A percentile compares a stretch with the other conserved stretches of the same genome.
These are phyloP conservation scores for Rauvolfia tetraphylla DNA, from an alignment of 257 asterid genomes.

Conservation along the genomic window DNA sequence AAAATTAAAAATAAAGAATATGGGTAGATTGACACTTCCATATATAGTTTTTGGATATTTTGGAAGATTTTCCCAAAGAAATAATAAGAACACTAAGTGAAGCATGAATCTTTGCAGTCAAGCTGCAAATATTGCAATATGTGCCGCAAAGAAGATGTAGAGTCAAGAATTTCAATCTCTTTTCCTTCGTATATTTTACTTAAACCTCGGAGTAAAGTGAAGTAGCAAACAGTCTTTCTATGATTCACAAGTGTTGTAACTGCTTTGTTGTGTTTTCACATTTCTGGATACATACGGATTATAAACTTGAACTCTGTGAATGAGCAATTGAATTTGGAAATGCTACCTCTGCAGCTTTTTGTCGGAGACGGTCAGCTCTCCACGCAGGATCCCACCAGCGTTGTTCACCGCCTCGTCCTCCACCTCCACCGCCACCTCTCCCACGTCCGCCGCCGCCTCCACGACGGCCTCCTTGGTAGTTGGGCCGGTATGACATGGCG, in stretches of 20 bases:
- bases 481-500: constrained; percentile 77
- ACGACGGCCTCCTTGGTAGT: constrained; percentile 74
- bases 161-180: not conserved
- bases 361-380: constrained; percentile 92
- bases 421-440: constrained; percentile 40
- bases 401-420: constrained; percentile 78
- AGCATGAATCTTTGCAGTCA: not conserved
- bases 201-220: not conserved
- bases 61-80: no score
- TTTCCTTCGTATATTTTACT: not conserved
- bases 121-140: not conserved
- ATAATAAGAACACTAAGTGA: no score
- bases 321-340: not conserved
- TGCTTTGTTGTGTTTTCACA: not conserved
- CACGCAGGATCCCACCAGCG: constrained; percentile 99
- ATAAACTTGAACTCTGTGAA: not conserved
- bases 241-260: not conserved
- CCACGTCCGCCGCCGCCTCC: constrained; percentile 47
- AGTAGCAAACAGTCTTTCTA: not conserved
- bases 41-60: no score
- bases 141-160: no score
- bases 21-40: no score
- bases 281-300: not conserved
- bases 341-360: constrained; percentile 69
- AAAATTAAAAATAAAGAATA: no score